Evolutionary conservation across 1,284 basidiomycete species (phyloP).

Genomic region (Cryptococcus sp.): DNA sequence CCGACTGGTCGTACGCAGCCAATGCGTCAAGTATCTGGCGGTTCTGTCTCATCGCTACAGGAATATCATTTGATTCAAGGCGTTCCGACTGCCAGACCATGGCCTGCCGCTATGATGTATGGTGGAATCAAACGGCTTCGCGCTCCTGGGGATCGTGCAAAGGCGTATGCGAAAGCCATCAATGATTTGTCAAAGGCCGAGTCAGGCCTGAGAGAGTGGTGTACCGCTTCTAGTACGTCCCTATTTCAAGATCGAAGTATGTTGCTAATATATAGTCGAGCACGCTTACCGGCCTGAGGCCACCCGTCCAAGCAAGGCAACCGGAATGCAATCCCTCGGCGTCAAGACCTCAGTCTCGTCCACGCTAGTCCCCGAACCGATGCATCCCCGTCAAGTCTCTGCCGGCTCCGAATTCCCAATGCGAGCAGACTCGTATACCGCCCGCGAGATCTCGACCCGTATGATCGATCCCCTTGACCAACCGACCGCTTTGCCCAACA

Average conservation of each 20-base stretch:
- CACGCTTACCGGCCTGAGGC: conserved; percentile 10
- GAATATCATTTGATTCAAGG: conserved; percentile 29
- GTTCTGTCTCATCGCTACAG: conserved; percentile 19
- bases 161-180: conserved; percentile 74
- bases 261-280: not conserved
- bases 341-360: not conserved
- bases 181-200: conserved; percentile 74
- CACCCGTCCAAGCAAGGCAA: conserved; percentile 3
- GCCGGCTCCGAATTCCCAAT: conserved; percentile 44
- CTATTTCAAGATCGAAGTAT: not conserved
- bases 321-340: conserved; percentile 10
- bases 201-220: conserved; percentile 74
- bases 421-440: conserved; percentile 41
- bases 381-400: conserved; percentile 36
- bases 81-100: conserved; percentile 49
- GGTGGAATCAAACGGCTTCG: conserved; percentile 61
- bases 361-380: conserved; percentile 5
- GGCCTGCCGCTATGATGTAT: conserved; percentile 70
- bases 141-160: conserved; percentile 66
- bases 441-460: conserved; percentile 41
- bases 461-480: conserved; percentile 38
- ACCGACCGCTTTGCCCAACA: conserved; percentile 51
- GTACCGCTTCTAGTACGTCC: conserved; percentile 58
- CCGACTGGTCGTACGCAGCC: conserved; percentile 5
- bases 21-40: conserved; percentile 1